Base-by-base conservation (phyloP, 2,329 filamentous ascomycete species). In the Mollisia scopiformis region DNA sequence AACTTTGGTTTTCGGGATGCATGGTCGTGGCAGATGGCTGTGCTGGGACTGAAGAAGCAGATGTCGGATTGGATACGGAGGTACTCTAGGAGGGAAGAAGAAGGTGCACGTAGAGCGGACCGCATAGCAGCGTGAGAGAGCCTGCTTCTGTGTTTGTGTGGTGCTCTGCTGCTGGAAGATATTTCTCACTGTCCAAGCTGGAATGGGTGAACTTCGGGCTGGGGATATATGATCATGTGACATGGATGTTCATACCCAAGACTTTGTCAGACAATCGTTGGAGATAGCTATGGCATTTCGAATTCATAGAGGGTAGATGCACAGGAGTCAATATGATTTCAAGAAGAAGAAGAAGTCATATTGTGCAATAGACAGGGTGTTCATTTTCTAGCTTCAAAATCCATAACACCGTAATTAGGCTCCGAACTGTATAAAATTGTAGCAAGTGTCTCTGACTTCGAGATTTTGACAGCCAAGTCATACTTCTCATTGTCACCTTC, bases 1-100 rank as follows among this genome's bases (percentile, higher is more conserved):
- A 63, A 39, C n/a, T 63, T 37, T 21, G 53, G 53, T 50, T 59
- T 59, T 62, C 64, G 58, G 21, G 56, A 62, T 21, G 68, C 60
- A 66, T 67, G 62, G 55, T 68, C 68, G 64, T 68, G 62, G 55
- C 67, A 67, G 63, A 69, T 66, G 61, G 63, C 65, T 62, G 59
- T 71, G 69, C 77, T 79, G 57, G 77, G 72, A 57, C 72, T 78
- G 74, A 83, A 81, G 69, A 85, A 83, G 64, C 77, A 79, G 49
- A 84, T 72, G 68, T 90, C 83, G 66, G 89, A 86, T 74, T 93
- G 91, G 57, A 81, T 84, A 67, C 86, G 87, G 65, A 95, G 81
- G 74, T 91, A 94, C 67, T 87, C 87, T 64, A 95, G 80, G 21
- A 94, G 83, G 46, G 75, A 76, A 59, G 76, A 72, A 56, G 84